A percentile compares a stretch with the other conserved stretches of the same genome.
Evolutionary conservation across 345 rosid genomes (phyloP).

Genomic region (Anastatica hierochuntica): DNA sequence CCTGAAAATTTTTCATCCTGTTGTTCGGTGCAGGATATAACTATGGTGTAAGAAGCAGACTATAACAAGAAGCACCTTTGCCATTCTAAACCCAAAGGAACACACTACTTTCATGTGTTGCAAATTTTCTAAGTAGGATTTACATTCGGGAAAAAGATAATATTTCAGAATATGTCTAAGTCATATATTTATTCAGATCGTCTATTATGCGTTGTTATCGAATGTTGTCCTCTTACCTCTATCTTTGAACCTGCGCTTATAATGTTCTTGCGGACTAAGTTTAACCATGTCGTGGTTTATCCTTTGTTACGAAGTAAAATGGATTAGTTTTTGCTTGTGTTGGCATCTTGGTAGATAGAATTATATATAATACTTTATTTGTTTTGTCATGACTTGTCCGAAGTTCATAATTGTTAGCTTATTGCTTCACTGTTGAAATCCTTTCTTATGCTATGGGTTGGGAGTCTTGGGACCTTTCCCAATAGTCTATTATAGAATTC

Average conservation of each 20-base stretch:
- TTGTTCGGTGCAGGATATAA: constrained; percentile 9
- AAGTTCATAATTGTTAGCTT: background rate
- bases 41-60: constrained; percentile 3
- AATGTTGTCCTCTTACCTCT: constrained; percentile 1
- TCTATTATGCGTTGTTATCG: constrained; percentile 3
- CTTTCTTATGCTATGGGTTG: background rate
- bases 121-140: constrained; percentile 5
- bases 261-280: constrained; percentile 2
- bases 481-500: constrained; percentile 1
- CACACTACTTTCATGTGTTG: constrained; percentile 1
- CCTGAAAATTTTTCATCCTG: background rate
- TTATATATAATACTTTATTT: no score
- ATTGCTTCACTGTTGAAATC: background rate
- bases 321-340: constrained; percentile 1
- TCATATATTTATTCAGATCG: background rate
- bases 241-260: constrained; percentile 4
- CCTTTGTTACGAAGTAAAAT: constrained; percentile 8
- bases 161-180: background rate
- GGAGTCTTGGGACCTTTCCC: no score
- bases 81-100: constrained; percentile 13
- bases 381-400: background rate
- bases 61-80: constrained; percentile 1
- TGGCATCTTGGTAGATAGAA: background rate
- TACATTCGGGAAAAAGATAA: constrained; percentile 8
- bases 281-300: background rate